Conservation (phyloP, 345 rosid genomes). For the Cardiospermum halicacabum region DNA sequence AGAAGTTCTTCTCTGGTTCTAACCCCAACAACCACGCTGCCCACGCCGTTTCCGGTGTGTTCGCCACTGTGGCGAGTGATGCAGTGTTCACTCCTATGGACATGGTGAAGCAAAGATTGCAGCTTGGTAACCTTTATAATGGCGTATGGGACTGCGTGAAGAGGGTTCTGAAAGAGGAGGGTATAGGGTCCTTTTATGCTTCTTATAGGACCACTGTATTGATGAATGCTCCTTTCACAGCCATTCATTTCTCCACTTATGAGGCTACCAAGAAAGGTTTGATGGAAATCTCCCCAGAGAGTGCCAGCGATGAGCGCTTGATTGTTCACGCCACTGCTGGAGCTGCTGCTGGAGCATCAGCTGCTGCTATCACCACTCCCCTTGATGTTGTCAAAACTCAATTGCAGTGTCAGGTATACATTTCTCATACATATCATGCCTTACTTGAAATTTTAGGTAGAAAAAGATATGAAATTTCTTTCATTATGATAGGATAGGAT, state of each 20-base stretch:
- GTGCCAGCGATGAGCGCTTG: constrained; percentile 59
- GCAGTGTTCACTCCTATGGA: constrained; percentile 98
- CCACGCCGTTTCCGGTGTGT: constrained; percentile 84
- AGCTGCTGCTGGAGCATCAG: constrained; percentile 87
- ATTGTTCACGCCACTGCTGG: constrained; percentile 94
- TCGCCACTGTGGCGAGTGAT: constrained; percentile 87
- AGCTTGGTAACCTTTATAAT: constrained; percentile 56
- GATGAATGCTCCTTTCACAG: constrained; percentile 97
- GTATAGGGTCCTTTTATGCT: constrained; percentile 79
- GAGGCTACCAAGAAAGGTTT: constrained; percentile 80
- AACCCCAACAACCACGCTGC: constrained; percentile 73
- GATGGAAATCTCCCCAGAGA: constrained; percentile 70
- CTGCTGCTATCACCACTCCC: constrained; percentile 61
- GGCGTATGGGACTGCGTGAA: constrained; percentile 80
- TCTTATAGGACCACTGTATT: constrained; percentile 92
- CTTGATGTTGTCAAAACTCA: constrained; percentile 80
- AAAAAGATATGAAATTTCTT: no score
- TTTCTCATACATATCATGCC: not conserved
- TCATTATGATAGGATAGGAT: no score
- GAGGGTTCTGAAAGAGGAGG: constrained; percentile 76
- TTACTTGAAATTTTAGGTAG: no score
- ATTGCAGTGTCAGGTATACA: constrained; percentile 92
- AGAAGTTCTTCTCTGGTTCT: constrained; percentile 58
- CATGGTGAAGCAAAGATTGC: constrained; percentile 96
- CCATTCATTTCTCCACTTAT: constrained; percentile 85